A percentile compares a stretch with the other conserved stretches of the same genome.
These are phyloP conservation scores for Ustilago tritici DNA, from an alignment of 1,284 basidiomycete species.

Conservation along the genomic window DNA sequence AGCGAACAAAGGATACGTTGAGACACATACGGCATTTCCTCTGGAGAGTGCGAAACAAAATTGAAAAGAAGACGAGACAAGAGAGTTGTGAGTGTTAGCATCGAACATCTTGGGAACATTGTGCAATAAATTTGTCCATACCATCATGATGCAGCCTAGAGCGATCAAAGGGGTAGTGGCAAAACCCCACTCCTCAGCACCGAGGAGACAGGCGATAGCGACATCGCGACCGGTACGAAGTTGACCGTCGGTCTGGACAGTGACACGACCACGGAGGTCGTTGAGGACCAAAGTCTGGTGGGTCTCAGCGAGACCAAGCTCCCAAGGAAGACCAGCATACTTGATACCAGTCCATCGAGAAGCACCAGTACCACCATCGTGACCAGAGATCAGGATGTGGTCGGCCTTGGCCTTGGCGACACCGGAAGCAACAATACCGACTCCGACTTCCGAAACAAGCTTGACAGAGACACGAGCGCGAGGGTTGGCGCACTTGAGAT, in stretches of 20 bases:
- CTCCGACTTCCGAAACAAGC: conserved; percentile 67
- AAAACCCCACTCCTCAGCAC: conserved; percentile 66
- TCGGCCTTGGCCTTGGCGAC: conserved; percentile 68
- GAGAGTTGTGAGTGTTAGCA: too few species aligned
- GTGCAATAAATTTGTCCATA: too few species aligned
- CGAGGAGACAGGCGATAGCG: conserved; percentile 65
- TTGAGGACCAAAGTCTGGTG: conserved; percentile 67
- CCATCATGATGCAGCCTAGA: conserved; percentile 65
- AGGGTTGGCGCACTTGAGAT: conserved; percentile 67
- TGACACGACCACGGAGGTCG: conserved; percentile 66
- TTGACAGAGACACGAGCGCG: conserved; percentile 65
- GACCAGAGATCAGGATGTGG: conserved; percentile 66
- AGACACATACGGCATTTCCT: too few species aligned
- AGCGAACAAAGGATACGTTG: too few species aligned
- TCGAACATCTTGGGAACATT: neutral
- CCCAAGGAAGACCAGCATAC: conserved; percentile 68
- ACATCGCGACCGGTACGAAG: conserved; percentile 63
- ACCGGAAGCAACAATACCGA: conserved; percentile 66
- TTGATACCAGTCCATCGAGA: conserved; percentile 68
- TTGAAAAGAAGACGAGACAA: too few species aligned
- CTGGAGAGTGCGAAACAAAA: too few species aligned
- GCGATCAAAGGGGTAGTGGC: conserved; percentile 66
- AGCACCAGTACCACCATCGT: conserved; percentile 68
- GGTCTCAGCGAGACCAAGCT: conserved; percentile 67
- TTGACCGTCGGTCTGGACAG: conserved; percentile 66